Conservation (phyloP, 2,329 filamentous ascomycete genomes). For the Cucurbitaria berberidis region DNA sequence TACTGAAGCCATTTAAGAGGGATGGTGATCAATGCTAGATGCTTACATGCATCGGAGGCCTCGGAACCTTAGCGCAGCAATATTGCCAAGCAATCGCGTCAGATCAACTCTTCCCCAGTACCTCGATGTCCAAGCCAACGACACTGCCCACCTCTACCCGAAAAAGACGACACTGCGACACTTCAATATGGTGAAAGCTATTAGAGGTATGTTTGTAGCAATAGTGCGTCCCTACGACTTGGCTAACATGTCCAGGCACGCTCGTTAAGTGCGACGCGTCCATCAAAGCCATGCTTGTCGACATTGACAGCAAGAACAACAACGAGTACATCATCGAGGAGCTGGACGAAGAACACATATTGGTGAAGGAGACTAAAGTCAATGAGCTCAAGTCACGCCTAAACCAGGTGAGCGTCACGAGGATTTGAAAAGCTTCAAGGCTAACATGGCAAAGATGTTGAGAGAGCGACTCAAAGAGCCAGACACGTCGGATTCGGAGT, state of each 20-base stretch:
- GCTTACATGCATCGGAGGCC: constrained; percentile 1
- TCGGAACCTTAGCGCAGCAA: constrained; percentile 8
- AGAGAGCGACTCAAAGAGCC: constrained; percentile 45
- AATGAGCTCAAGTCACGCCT: constrained; percentile 70
- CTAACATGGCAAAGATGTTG: constrained; percentile 41
- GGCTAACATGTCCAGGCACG: constrained; percentile 58
- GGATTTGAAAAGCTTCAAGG: not conserved
- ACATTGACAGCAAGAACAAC: constrained; percentile 69
- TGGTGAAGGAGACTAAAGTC: constrained; percentile 78
- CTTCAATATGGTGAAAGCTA: constrained; percentile 62
- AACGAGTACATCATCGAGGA: constrained; percentile 82
- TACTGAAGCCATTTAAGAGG: not conserved
- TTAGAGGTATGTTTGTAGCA: constrained; percentile 54
- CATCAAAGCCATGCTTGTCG: constrained; percentile 83
- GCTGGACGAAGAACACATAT: constrained; percentile 75
- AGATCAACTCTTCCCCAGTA: constrained; percentile 16
- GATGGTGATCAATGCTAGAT: not conserved
- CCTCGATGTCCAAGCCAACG: constrained; percentile 32
- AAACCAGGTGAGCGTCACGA: constrained; percentile 62
- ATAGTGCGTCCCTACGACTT: not conserved
- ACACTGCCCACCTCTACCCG: constrained; percentile 7
- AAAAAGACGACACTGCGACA: constrained; percentile 1
- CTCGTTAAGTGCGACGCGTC: constrained; percentile 84
- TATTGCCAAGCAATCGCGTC: constrained; percentile 24
- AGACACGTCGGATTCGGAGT: constrained; percentile 45